Base-by-base conservation (phyloP, 805 yeast genomes). In the Cyberlindnera petersonii region DNA sequence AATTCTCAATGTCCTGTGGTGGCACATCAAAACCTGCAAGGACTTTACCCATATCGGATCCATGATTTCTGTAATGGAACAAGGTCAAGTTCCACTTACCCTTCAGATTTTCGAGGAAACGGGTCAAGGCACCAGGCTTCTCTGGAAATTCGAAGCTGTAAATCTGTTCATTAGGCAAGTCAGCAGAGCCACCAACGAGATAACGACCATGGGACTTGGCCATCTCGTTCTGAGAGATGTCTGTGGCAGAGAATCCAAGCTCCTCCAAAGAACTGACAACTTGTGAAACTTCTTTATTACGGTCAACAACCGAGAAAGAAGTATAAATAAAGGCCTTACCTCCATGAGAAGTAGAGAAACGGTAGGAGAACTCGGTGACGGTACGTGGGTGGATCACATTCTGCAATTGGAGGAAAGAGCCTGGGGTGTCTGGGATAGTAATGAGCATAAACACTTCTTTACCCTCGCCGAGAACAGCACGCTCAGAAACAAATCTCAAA, bases 381-480 rank as follows among this genome's bases (percentile, higher is more conserved):
- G 81, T 71, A 64, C 98, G 77, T 43, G 98, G 98, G 47, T 81
- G 80, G 31, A 93, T 79, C 31, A 86, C 71, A 26, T 72, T 69
- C 55, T 87, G 95, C 46, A 93, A 71, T 49, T 77, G 75, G 38
- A 75, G 72, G 65, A 93, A 93, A 39, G 94, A 84, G 21, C 98
- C 98, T 15, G 97, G 96, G 31, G 69, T 65, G 61, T 93, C 98
- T 18, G 98, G 97, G 48, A 93, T 87, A 31, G 87, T 81, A 14
- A 89, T 87, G 33, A 85, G 77, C 71, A 93, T 71, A 55, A 94
- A 91, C 6, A 87, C 95, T 67, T 93, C 99, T 52, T 82, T 86
- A 40, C 98, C 98, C 61, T 91, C 98, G 65, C 98, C 99, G n/a
- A 93, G 72, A 36, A 86, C 94, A 11, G 98, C 97, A 64, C 99